Base-by-base conservation (phyloP, 1,284 basidiomycete species). In the Laetiporus sulphureus region DNA sequence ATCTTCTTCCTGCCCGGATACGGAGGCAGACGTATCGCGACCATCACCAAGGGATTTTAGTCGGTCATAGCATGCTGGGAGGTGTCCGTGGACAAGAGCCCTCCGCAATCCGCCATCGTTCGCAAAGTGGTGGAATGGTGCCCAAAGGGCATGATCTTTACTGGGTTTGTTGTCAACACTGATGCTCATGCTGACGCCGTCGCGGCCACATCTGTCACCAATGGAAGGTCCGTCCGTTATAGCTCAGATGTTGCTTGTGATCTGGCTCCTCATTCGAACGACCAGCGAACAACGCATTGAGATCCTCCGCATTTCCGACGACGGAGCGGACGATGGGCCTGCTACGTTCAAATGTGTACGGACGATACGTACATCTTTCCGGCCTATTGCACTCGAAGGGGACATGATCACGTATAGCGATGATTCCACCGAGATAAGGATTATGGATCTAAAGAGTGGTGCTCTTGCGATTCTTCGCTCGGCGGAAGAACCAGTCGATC, bases 31-130 rank as follows among this genome's bases (percentile, higher is more conserved):
- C 68, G 71, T 55, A 43, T 83, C 10, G 42, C 77, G 39, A 75
- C 74, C 3, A 64, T 77, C 7, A 76, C 76, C 7, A 72, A 73
- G 45, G 69, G 69, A 4, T 73, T 83, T 36, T 83, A 80, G 79
- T 66, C 65, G 22, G 62, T 65, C 19, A 54, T 83, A 38, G 64
- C 65, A 2, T 56, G 77, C 20, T 79, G 80, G 75, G 66, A 75
- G 43, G 52, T 74, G 21, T 43, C 47, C 4, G 36, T 43, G 47
- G 45, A 21, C 16, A 32, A n/a, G n/a, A n/a, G n/a, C n/a, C n/a
- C n/a, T n/a, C n/a, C 24, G 4, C 8, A 16, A 7, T 2, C 6
- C 5, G 29, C 18, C 0, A 12, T 33, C 16, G 47, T 46, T 12
- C 48, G 22, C 59, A 67, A 56, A 49, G 55, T 50, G 48, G 67